Percentiles rank a stretch among this genome's conserved stretches.
Conservation (phyloP, 1,139 yeast genomes). For the Candida sp. region DNA sequence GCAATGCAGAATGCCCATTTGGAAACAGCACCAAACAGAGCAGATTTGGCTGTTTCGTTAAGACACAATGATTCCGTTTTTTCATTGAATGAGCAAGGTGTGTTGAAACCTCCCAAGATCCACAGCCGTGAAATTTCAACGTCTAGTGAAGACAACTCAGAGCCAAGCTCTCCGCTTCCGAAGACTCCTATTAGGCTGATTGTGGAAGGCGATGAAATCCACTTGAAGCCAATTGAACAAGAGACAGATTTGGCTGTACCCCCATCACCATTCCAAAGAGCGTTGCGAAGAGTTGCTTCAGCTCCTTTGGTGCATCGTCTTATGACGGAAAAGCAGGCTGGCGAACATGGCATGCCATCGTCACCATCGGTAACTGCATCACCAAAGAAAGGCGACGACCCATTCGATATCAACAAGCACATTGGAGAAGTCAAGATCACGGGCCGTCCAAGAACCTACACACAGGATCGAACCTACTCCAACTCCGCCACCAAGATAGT, state of each 20-base stretch:
- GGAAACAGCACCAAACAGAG: conserved; percentile 8
- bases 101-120: conserved; percentile 29
- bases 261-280: conserved; percentile 49
- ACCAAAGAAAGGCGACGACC: conserved; percentile 8
- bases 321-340: conserved; percentile 27
- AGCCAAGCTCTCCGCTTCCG: conserved; percentile 3
- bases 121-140: conserved; percentile 11
- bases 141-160: conserved; percentile 12
- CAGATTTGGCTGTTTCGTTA: conserved; percentile 36
- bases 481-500: conserved; percentile 73
- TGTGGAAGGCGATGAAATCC: conserved; percentile 2
- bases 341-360: neutral
- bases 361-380: conserved; percentile 6
- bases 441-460: conserved; percentile 53
- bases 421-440: conserved; percentile 56
- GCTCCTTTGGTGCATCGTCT: conserved; percentile 66
- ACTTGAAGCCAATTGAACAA: conserved; percentile 10
- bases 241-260: conserved; percentile 17
- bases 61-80: conserved; percentile 50
- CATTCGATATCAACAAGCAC: conserved; percentile 51
- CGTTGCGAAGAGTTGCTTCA: conserved; percentile 77
- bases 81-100: conserved; percentile 31
- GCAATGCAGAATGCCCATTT: conserved; percentile 7
- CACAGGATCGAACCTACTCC: conserved; percentile 70
- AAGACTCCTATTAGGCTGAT: conserved; percentile 5